phyloP scores from a whole-genome alignment of 805 yeast genomes.

The Gaillardinia entomophila region DNA sequence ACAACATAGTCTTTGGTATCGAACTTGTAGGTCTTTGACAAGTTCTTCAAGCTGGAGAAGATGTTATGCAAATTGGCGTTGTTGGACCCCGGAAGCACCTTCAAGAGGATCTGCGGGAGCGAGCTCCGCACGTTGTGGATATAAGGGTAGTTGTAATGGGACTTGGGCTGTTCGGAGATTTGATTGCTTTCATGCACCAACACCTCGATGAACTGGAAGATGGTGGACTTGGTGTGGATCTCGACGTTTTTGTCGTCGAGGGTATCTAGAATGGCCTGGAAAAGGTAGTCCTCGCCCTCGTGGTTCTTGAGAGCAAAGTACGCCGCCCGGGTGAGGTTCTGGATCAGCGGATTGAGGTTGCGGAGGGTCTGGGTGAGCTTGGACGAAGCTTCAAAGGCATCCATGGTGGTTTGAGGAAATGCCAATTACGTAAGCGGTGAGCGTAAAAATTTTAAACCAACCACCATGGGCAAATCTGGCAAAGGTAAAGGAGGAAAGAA shows the following conservation, averaged over 20 bases:
- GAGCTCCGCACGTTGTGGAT: constrained; percentile 25
- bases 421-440: background rate
- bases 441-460: constrained; percentile 4
- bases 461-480: constrained; percentile 64
- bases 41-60: constrained; percentile 28
- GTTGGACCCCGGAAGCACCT: constrained; percentile 31
- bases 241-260: constrained; percentile 42
- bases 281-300: constrained; percentile 63
- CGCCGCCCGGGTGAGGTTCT: constrained; percentile 45
- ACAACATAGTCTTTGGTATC: constrained; percentile 19
- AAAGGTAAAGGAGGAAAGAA: constrained; percentile 87
- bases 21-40: constrained; percentile 29
- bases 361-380: constrained; percentile 66
- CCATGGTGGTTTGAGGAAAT: constrained; percentile 43
- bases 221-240: constrained; percentile 58
- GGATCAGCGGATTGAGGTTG: constrained; percentile 58
- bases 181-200: constrained; percentile 37
- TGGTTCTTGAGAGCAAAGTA: constrained; percentile 51
- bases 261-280: constrained; percentile 60
- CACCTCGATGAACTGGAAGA: constrained; percentile 67
- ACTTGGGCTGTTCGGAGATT: constrained; percentile 28
- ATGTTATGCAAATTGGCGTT: constrained; percentile 32
- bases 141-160: constrained; percentile 33
- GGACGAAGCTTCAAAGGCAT: constrained; percentile 80
- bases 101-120: constrained; percentile 27